Conservation (phyloP, 768 basidiomycete genomes). For the Leccinum truebloodii region DNA sequence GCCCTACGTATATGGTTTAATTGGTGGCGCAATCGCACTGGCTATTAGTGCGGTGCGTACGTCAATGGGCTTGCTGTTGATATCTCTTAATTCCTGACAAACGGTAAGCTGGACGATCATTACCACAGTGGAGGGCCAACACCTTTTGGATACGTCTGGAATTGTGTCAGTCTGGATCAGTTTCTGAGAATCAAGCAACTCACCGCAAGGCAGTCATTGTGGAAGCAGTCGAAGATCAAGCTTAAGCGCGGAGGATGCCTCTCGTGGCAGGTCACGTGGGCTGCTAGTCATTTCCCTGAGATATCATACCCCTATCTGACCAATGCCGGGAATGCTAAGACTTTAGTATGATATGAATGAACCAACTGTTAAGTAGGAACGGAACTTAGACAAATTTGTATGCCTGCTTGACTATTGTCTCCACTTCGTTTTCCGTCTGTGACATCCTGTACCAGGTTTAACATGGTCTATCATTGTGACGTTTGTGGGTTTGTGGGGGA, state of each 20-base stretch:
- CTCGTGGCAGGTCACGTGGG: conserved; percentile 18
- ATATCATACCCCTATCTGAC: background rate
- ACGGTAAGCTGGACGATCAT: conserved; percentile 11
- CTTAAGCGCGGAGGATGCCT: background rate
- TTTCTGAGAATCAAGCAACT: conserved; percentile 7
- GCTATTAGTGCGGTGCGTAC: conserved; percentile 40
- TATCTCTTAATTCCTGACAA: conserved; percentile 63
- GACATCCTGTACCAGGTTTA: background rate
- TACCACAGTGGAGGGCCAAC: conserved; percentile 5
- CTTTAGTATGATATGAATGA: background rate
- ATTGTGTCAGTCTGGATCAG: conserved; percentile 22
- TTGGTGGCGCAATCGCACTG: conserved; percentile 11
- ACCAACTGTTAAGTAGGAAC: background rate
- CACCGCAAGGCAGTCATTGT: conserved; percentile 44
- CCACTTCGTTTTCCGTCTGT: too few species aligned
- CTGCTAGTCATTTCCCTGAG: too few species aligned
- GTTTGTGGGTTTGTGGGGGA: background rate
- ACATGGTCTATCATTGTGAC: background rate
- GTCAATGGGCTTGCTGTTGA: conserved; percentile 62
- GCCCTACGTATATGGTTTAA: conserved; percentile 44
- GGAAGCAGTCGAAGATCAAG: conserved; percentile 6
- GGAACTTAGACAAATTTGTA: too few species aligned
- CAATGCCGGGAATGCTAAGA: too few species aligned
- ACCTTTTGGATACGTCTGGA: conserved; percentile 78
- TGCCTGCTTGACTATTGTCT: background rate